Evolutionary conservation across 23 red algal species (phyloP), one percentile per base, ranked within the genome.

Genomic region (Gracilaria domingensis): DNA sequence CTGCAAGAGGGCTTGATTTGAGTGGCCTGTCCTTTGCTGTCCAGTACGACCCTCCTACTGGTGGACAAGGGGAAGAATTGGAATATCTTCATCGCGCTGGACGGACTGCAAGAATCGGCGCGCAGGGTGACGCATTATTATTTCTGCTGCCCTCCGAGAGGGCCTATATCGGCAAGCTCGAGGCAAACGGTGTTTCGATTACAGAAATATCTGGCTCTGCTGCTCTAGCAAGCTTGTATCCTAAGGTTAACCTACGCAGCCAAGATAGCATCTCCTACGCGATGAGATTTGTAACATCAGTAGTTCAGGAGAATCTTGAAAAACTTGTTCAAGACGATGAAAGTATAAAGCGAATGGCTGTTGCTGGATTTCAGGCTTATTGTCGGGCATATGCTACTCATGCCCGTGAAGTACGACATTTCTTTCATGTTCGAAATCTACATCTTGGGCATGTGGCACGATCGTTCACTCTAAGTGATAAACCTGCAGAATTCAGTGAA

Each of bases 71-170:
- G 4, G 96, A 94, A 56, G 75, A 92, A 54, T 45, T 92, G 23
- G 96, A 98, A 49, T 99, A 99, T 78, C 62, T 95, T 59, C 97
- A 99, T 80, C 87, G 97, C 12, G 95, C 89, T 35, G 97, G 97
- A 29, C 88, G 97, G 75, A 96, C 94, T 25, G 91, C 90, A 20
- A 87, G 97, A 58, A 80, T 96, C 17, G 92, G 95, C 18, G 50
- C 49, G 17, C 79, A 70, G 17, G 97, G 94, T 67, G 88, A 95
- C 50, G 88, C 91, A 28, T 84, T 99, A 34, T 57, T 95, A 0
- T 94, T 99, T 32, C 59, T 99, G 28, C 89, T 96, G 0, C 93
- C 93, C 26, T 84, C 85, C 47, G 97, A 99, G 72, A 48, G 54
- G 23, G 87, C 73, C 29, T 98, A 95, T 74, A 57, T 94, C 34